Evolutionary conservation across 306 rosid genomes (phyloP), one percentile per base, ranked within the genome.

Genomic region (Sphenostylis stenocarpa): DNA sequence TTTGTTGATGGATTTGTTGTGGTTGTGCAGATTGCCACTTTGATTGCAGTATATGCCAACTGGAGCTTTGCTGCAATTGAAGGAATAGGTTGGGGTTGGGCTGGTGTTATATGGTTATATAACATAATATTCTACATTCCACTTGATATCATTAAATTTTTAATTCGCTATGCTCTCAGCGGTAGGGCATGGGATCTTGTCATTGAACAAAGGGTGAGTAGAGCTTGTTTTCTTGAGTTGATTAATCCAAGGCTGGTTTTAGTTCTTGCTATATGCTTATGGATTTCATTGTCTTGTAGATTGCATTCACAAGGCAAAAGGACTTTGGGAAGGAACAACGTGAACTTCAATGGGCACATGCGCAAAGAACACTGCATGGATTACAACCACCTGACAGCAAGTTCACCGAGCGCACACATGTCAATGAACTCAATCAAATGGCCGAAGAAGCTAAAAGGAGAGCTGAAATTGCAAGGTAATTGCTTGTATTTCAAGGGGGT

Each of bases 21-120:
- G 45, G 45, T 77, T 41, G 45, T 77, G 81, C 87, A 95, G 98
- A 88, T 95, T 65, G 98, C 98, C 71, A 95, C 98, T 60, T 84
- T 95, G 86, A 92, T 95, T 53, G 97, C 98, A 0, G 97, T 95
- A 20, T 95, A 95, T 65, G 98, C 98, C 52, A 95, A 70, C 72
- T 95, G 98, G 98, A 79, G 91, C 67, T 95, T 95, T 72, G 97
- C 98, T 43, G 96, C 97, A 12, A 95, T 95, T 73, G 92, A 95
- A 86, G 98, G 98, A 74, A 95, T 95, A 19, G 98, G 98, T 28
- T 95, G 98, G 98, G 97, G 98, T 67, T 95, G 98, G 98, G 98
- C 98, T 60, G 98, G 98, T 73, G 97, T 95, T 1, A 88, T 95
- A 77, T 95, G 98, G 98, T 87, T 95, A 4, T 95, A 92, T 79